A percentile compares a stretch with the other conserved stretches of the same genome.
Conservation (phyloP, 495 filamentous ascomycete genomes). For the Bryoglossum gracile region DNA sequence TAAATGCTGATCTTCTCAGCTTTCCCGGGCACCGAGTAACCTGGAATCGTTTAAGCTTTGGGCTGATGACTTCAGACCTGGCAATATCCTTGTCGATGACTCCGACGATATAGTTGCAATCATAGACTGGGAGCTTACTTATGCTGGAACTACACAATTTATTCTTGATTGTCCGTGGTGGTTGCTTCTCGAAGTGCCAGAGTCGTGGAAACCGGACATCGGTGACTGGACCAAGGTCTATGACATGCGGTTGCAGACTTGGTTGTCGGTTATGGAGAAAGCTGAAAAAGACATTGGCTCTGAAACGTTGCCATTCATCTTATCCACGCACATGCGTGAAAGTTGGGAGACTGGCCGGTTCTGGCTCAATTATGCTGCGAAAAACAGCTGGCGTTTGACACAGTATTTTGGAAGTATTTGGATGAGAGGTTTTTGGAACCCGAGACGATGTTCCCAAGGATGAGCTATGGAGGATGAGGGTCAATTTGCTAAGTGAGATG, state of each 20-base stretch:
- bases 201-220: constrained; percentile 31
- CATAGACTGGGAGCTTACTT: constrained; percentile 37
- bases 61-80: constrained; percentile 24
- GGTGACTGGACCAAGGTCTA: constrained; percentile 25
- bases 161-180: constrained; percentile 36
- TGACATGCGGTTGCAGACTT: constrained; percentile 23
- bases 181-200: constrained; percentile 33
- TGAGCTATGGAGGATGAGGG: not conserved
- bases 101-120: constrained; percentile 13
- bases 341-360: constrained; percentile 26
- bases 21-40: not conserved
- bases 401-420: constrained; percentile 15
- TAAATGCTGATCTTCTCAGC: not conserved
- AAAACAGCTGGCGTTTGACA: constrained; percentile 14
- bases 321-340: constrained; percentile 22
- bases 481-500: not conserved
- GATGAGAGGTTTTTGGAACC: constrained; percentile 16
- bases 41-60: constrained; percentile 15
- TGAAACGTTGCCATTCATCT: constrained; percentile 6
- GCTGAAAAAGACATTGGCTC: constrained; percentile 12
- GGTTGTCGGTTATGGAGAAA: constrained; percentile 26
- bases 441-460: constrained; percentile 12
- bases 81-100: constrained; percentile 25
- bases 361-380: constrained; percentile 14
- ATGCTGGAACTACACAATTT: constrained; percentile 36